Percentiles rank a stretch among this genome's conserved stretches.
Conservation (phyloP, 2,329 filamentous ascomycete species). For the Colletotrichum sidae region DNA sequence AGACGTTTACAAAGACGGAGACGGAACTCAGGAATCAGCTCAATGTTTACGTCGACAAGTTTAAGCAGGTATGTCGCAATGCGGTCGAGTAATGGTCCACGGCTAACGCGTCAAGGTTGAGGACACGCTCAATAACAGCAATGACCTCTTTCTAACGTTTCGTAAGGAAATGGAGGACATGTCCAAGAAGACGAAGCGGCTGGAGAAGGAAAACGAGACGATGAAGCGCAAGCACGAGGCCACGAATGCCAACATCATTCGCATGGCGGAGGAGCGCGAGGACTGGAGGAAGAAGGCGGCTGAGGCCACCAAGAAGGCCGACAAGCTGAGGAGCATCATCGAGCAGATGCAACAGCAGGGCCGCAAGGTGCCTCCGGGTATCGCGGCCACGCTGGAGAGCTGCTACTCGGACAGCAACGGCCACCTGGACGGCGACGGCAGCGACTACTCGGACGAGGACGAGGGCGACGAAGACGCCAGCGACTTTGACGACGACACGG, state of each 20-base stretch:
- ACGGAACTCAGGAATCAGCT: conserved; percentile 93
- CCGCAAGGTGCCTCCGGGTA: conserved; percentile 76
- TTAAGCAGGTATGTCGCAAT: conserved; percentile 85
- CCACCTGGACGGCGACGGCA: conserved; percentile 66
- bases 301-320: conserved; percentile 74
- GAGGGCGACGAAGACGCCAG: conserved; percentile 72
- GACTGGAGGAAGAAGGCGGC: conserved; percentile 76
- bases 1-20: conserved; percentile 96
- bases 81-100: conserved; percentile 3
- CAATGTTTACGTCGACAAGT: conserved; percentile 99
- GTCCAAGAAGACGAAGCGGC: conserved; percentile 97
- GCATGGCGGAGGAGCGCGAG: conserved; percentile 96
- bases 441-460: conserved; percentile 73
- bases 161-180: conserved; percentile 99
- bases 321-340: conserved; percentile 93
- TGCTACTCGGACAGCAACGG: conserved; percentile 66
- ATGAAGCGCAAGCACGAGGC: conserved; percentile 93
- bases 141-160: conserved; percentile 96
- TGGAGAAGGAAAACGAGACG: conserved; percentile 95
- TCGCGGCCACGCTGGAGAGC: conserved; percentile 69
- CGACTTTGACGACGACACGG: conserved; percentile 72
- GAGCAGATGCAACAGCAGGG: conserved; percentile 97
- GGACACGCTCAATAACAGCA: conserved; percentile 98
- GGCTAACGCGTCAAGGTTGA: conserved; percentile 76
- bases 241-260: conserved; percentile 93